Conservation (phyloP, 371 early-diverging fungal genomes). For the Mortierella sp. region DNA sequence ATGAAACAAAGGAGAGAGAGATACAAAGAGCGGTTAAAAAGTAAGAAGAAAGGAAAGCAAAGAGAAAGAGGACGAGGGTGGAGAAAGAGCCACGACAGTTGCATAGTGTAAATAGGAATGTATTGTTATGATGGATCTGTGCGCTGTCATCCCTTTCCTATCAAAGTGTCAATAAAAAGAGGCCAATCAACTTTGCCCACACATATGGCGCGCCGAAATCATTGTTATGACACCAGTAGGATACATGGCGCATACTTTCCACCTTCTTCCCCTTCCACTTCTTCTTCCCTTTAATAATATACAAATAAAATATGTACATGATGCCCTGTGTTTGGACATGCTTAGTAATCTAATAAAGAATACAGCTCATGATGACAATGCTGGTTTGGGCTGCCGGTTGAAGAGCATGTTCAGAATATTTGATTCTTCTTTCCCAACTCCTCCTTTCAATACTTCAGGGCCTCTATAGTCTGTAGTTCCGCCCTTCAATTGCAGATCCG, state of each 20-base stretch:
- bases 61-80: not conserved
- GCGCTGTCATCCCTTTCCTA: not conserved
- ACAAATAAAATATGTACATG: not conserved
- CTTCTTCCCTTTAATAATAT: not conserved
- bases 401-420: constrained; percentile 34
- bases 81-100: not conserved
- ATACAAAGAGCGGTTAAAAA: not conserved
- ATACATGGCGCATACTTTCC: not conserved
- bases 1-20: not conserved
- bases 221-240: too few relatives aligned
- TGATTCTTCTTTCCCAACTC: not conserved
- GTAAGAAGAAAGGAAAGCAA: not conserved
- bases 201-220: not conserved
- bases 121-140: constrained; percentile 1
- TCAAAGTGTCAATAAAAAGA: not conserved
- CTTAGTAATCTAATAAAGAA: too few relatives aligned
- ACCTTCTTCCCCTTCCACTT: too few relatives aligned
- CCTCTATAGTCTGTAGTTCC: constrained; percentile 28
- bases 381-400: constrained; percentile 32
- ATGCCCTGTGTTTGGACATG: not conserved
- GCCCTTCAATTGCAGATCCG: constrained; percentile 35
- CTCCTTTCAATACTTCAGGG: constrained; percentile 16
- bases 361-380: constrained; percentile 19
- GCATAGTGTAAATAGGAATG: not conserved
- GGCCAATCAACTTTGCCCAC: constrained; percentile 7